Base-by-base conservation (phyloP, 371 early-diverging fungal species). In the Massospora cicadina region DNA sequence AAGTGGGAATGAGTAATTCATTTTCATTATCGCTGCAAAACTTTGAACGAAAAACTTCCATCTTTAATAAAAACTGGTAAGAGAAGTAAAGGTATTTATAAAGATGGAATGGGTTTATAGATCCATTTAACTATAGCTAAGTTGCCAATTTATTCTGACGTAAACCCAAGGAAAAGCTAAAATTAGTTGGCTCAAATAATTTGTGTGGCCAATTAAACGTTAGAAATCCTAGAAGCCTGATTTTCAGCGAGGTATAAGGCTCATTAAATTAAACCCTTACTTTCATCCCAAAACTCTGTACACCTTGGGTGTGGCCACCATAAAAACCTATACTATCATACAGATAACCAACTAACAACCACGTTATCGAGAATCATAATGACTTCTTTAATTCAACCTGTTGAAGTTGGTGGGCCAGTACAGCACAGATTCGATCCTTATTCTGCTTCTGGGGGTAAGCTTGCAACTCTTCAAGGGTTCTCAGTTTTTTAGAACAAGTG, bases 391-490 rank as follows among this genome's bases (percentile, higher is more conserved):
- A 27, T 57, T 3, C 57, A 2, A 57, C 25, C n/a, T 25, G 27
- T n/a, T 57, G 27, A 24, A 24, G 3, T 27, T 57, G n/a, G 25
- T 17, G 57, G 25, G 7, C 60, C 60, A 23, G 32, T 31, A 62
- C 75, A 82, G 66, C 81, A 80, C 59, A 75, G 80, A 67, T 89
- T 86, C 70, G 82, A 84, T 63, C 90, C 90, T 58, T 89, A 89
- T 68, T 85, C 82, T 58, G 82, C 86, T 68, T 88, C 84, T 76
- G 86, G 84, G 70, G 86, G 86, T 84, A 84, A 76, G 67, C 72
- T 57, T 23, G 13, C 55, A 26, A 25, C 17, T 63, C 53, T 29
- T 3, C 24, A 17, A 28, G 0, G 26, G 54, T 1, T 33, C 10
- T 33, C 33, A 33, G 21, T 21, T 17, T 43, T 33, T 25, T 67